Base-by-base conservation (phyloP, 2,329 filamentous ascomycete genomes). In the Aspergillus novoparasiticus region DNA sequence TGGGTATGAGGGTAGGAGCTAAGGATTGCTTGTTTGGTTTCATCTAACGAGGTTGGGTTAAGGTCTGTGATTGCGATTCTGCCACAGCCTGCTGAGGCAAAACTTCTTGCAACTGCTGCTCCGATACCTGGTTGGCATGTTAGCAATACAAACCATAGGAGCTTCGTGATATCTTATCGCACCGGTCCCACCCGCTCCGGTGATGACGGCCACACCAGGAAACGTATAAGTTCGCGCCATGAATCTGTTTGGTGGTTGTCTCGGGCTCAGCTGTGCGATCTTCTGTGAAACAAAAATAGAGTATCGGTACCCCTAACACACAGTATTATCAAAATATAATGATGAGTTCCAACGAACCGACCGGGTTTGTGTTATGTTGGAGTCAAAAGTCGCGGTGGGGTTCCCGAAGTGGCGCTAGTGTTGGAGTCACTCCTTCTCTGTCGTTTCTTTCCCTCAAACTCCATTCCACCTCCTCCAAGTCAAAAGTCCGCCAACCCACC, bases 41-140 rank as follows among this genome's bases (percentile, higher is more conserved):
- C 67, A 3, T 78, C 68, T 6, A 84, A 73, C 0, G 82, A 76
- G 1, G 67, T 68, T 3, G 68, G 69, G 64, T 84, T 80, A 60
- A 86, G 74, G 66, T 87, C 85, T 14, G 84, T 86, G 57, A 88
- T 83, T 53, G 82, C 83, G 14, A 87, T 78, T n/a, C 75, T 76
- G 0, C 78, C 72, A 69, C 84, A 86, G 14, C 85, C 85, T 0
- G 81, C 80, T 2, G 71, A 73, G 1, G 79, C 84, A 68, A 88
- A 86, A 0, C 79, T 83, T 61, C 74, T 81, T 11, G 82, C 82
- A 2, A 85, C 81, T 1, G 85, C 84, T 2, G 82, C 82, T 3
- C 85, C 86, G 64, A 87, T 88, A 36, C 86, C 85, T 86, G 28
- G 45, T 14, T 14, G 10, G n/a, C 34, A 26, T 45, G 26, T 55